Evolutionary conservation across 331 rosid genomes (phyloP).

Genomic region (Dryas integrifolia): DNA sequence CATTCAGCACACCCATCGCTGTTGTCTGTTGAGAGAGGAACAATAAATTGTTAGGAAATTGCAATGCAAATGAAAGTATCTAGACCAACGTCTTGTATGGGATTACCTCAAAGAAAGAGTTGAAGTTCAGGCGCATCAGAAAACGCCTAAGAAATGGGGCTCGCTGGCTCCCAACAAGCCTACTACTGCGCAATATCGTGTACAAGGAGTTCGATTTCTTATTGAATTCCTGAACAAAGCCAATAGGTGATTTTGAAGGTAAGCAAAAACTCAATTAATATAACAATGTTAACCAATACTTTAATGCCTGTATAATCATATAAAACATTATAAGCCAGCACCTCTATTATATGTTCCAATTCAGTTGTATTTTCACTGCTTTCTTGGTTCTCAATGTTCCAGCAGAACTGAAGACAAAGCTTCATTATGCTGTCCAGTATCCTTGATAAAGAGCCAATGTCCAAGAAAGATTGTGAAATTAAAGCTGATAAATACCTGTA

Average conservation of each 20-base stretch:
- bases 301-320: conserved; percentile 9
- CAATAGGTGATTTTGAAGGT: not conserved
- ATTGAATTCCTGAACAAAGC: conserved; percentile 69
- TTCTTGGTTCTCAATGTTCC: conserved; percentile 88
- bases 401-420: conserved; percentile 92
- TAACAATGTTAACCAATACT: not conserved
- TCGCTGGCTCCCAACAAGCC: conserved; percentile 95
- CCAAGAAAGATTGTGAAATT: conserved; percentile 92
- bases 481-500: conserved; percentile 82
- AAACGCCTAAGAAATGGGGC: conserved; percentile 93
- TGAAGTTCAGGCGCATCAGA: conserved; percentile 79
- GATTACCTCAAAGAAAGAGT: conserved; percentile 85
- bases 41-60: conserved; percentile 2
- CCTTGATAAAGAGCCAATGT: conserved; percentile 96
- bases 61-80: not conserved
- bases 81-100: not conserved
- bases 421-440: conserved; percentile 91
- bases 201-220: conserved; percentile 94
- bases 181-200: conserved; percentile 93
- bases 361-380: conserved; percentile 66
- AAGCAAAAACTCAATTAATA: not conserved
- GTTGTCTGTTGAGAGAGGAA: conserved; percentile 59
- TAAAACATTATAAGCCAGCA: conserved; percentile 22
- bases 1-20: conserved; percentile 83
- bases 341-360: conserved; percentile 89